Evolutionary conservation across 441 rosid genomes (phyloP).

Genomic region (Gossypium schwendimanii): DNA sequence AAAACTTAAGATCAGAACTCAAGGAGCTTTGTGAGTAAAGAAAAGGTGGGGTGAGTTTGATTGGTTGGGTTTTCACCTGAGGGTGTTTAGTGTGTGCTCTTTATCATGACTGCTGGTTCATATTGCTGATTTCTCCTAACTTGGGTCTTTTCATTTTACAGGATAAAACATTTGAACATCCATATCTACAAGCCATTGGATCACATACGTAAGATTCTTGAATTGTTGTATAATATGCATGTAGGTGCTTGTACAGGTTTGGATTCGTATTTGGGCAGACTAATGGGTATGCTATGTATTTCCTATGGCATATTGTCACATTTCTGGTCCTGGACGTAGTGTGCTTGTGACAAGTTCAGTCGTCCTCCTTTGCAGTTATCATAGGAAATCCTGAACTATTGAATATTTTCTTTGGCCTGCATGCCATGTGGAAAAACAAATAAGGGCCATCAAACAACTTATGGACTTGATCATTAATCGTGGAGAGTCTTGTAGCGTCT

Average conservation of each 20-base stretch:
- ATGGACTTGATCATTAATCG: neutral
- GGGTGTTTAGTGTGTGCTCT: neutral
- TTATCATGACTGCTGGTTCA: neutral
- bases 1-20: neutral
- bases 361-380: neutral
- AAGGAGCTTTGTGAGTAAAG: neutral
- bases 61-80: neutral
- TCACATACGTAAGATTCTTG: conserved; percentile 69
- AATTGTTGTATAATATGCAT: neutral
- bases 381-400: neutral
- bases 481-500: neutral
- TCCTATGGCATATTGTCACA: neutral
- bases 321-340: neutral
- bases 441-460: neutral
- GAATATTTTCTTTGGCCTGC: neutral
- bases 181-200: conserved; percentile 92
- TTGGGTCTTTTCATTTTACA: conserved; percentile 29
- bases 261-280: neutral
- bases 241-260: neutral
- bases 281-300: neutral
- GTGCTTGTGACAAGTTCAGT: neutral
- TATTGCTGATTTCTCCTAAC: conserved; percentile 14
- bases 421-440: neutral
- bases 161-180: conserved; percentile 95
- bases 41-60: neutral